Evolutionary conservation across 2,329 filamentous ascomycete species (phyloP), one percentile per base, ranked within the genome.

Genomic region (Alternaria incomplexa): DNA sequence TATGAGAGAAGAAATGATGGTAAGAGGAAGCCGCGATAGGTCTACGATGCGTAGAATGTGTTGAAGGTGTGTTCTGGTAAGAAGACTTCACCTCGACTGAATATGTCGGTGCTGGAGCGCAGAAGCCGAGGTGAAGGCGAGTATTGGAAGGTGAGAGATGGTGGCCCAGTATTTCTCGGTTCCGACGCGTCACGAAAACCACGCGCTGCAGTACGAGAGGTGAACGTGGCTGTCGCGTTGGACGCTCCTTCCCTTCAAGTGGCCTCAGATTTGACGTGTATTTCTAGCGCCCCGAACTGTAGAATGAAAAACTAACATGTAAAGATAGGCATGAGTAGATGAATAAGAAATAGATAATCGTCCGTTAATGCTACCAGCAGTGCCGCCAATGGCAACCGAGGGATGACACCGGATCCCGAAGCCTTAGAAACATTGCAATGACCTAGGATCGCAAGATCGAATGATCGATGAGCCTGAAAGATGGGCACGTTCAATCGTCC

Each of bases 41-140:
- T 17, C 9, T 54, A 28, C n/a, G 32, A 12, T 20, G 36, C 12
- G 22, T 26, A 36, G 22, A 23, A 12, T 25, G 9, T 44, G 23
- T 7, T 44, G 10, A 10, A 54, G 22, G 15, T 28, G 17, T 54
- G n/a, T 54, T 5, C 23, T 25, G 5, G 2, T 7, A 13, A 25
- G 22, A 20, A 44, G 23, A 15, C 52, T 44, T 54, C 52, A 28
- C 52, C 52, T 55, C 40, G 22, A 40, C 13, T 26, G 28, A 12
- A 23, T 22, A 48, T 43, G 36, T 40, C 6, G 7, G 36, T 9
- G 32, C 22, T 48, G 5, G 12, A 20, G 46, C 6, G n/a, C 17
- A 12, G 52, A 48, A 47, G 40, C 53, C n/a, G 52, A 36, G 55
- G 45, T 56, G 59, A 64, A 51, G 58, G 58, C 13, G 28, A 13